phyloP scores from a whole-genome alignment of 805 yeast genomes.

The Barnettozyma wickerhamii region DNA sequence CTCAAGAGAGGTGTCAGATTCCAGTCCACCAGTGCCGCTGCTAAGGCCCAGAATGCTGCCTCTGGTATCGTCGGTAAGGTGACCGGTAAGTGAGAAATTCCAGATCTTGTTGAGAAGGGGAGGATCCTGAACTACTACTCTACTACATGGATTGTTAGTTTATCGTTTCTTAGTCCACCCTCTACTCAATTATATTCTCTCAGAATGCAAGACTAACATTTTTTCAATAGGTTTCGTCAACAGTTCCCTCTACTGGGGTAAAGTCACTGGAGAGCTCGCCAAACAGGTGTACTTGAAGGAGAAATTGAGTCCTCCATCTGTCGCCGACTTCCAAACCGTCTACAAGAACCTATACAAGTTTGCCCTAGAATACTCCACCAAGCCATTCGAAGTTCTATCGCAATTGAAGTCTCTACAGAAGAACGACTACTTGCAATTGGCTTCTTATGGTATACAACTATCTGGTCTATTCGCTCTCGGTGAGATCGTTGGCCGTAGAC shows the following conservation, averaged over 20 bases:
- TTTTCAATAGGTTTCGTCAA: slow-evolving; percentile 31
- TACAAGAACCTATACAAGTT: slow-evolving; percentile 52
- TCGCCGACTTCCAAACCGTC: slow-evolving; percentile 70
- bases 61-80: slow-evolving; percentile 31
- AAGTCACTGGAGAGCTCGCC: slow-evolving; percentile 47
- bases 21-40: slow-evolving; percentile 26
- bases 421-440: slow-evolving; percentile 58
- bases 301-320: slow-evolving; percentile 87
- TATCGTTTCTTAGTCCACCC: too few relatives aligned
- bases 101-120: neutral
- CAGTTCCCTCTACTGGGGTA: slow-evolving; percentile 74
- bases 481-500: slow-evolving; percentile 95
- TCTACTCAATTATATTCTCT: too few relatives aligned
- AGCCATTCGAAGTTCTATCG: slow-evolving; percentile 57
- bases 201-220: too few relatives aligned
- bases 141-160: too few relatives aligned
- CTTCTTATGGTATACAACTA: slow-evolving; percentile 76
- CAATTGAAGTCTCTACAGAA: slow-evolving; percentile 45
- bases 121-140: too few relatives aligned
- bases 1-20: slow-evolving; percentile 29
- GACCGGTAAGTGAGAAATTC: slow-evolving; percentile 26
- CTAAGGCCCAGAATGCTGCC: slow-evolving; percentile 36
- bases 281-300: slow-evolving; percentile 79
- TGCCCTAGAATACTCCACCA: slow-evolving; percentile 39
- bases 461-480: slow-evolving; percentile 92